Base-by-base conservation (phyloP, 73 alveolate species). In the Symbiodinium natans region DNA sequence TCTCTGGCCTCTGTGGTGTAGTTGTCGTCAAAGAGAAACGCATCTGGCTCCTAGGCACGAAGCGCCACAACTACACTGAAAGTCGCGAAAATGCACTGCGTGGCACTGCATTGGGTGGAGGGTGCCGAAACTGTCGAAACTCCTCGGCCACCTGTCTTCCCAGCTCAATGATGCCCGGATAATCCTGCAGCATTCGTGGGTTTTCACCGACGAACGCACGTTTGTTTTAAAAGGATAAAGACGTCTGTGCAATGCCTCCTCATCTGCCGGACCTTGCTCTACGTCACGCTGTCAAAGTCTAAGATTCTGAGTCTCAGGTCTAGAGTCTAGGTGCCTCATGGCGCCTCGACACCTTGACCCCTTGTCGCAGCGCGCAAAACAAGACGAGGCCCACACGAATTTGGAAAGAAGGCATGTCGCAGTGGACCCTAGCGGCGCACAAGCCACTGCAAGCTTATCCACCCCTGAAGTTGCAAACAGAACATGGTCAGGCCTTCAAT, bases 101-200 rank as follows among this genome's bases (percentile, higher is more conserved):
- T n/a, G n/a, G n/a, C n/a, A n/a, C n/a, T n/a, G n/a, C n/a, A n/a
- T n/a, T n/a, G n/a, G n/a, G n/a, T n/a, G n/a, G n/a, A n/a, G 63
- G 63, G 63, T 8, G 84, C 39, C 15, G 77, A 33, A 33, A 15
- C 43, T 34, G 46, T 33, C 42, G 31, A 59, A 59, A 25, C 43
- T 74, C 97, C 97, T 90, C 89, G 8, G 88, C 97, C 17, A 90
- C 97, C 80, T 59, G 89, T 42, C 80, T 31, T 11, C 89, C 97
- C 54, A 90, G 52, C 54, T 19, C 33, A 43, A 90, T 40, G 97
- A 90, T 90, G 54, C 36, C 29, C 33, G 48, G 48, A 36, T 71
- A 90, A 82, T 90, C 97, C 97, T 90, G 43, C 41, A 13, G 36
- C 13, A 13, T 0, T 2, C 41, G 1, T 38, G 33, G 93, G 56